These are phyloP conservation scores for Coffea humblotiana DNA, from an alignment of 305 asterid genomes.

Conservation along the genomic window DNA sequence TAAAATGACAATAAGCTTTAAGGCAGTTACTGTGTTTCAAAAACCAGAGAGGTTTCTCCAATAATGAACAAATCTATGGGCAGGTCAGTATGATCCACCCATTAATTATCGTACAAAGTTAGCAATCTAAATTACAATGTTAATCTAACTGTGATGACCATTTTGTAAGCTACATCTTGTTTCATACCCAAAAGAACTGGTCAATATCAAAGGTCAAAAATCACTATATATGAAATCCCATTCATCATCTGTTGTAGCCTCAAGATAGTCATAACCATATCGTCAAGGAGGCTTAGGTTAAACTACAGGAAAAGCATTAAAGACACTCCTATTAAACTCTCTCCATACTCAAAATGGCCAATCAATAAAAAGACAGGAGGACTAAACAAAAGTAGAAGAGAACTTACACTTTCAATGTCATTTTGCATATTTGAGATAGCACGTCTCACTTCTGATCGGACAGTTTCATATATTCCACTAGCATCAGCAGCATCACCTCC, in stretches of 20 bases:
- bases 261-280: neutral
- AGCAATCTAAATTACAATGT: neutral
- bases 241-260: too few species aligned
- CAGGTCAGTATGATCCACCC: neutral
- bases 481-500: constrained; percentile 30
- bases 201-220: neutral
- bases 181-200: neutral
- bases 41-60: neutral
- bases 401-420: constrained; percentile 38
- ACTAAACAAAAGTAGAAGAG: neutral
- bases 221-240: neutral
- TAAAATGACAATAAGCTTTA: neutral
- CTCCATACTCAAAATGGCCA: neutral
- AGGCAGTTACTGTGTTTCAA: neutral
- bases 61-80: neutral
- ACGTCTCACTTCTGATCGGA: constrained; percentile 42
- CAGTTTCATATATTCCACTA: constrained; percentile 43
- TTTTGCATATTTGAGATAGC: constrained; percentile 44
- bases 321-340: neutral
- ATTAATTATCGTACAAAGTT: neutral
- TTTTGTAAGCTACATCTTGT: neutral
- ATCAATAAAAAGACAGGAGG: neutral
- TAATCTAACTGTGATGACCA: neutral
- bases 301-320: too few species aligned
- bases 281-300: neutral